Evolutionary conservation across 1,284 basidiomycete species (phyloP), one percentile per base, ranked within the genome.

Genomic region (Ustilago lituana): DNA sequence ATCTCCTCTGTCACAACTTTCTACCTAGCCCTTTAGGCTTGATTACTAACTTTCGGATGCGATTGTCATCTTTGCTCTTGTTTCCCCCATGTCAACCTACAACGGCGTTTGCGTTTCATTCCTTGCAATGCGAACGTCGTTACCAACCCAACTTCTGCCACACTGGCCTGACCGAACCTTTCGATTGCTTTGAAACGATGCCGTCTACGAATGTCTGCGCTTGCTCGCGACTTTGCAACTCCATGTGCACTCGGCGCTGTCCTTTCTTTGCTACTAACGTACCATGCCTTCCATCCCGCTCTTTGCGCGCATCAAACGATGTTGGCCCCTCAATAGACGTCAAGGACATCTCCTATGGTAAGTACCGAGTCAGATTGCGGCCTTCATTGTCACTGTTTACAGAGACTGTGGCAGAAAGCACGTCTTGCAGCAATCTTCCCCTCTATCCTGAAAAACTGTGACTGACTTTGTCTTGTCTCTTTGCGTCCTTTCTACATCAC

Each of bases 261-360:
- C 66, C 31, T 63, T 61, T 54, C 61, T 61, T 41, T 60, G 60
- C 56, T 64, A 54, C 55, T 61, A 24, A 64, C 46, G 10, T 50
- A n/a, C n/a, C n/a, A n/a, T n/a, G n/a, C n/a, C n/a, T n/a, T n/a
- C n/a, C n/a, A n/a, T 14, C 23, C n/a, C 41, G 8, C 32, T 17
- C 31, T 27, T 54, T 39, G 35, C 41, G 22, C 24, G 27, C 31
- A 29, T 24, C 41, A 47, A 47, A 36, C 19, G 15, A 29, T 17
- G 19, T 68, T 52, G 52, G 46, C 51, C 32, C 22, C 27, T 26
- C 40, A 40, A 64, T 85, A 94, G 92, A 94, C 85, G 92, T 94
- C 83, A 94, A 94, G 89, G 92, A 94, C 85, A 92, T 94, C 76
- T 89, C 91, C 69, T 94, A 92, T 84, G 92, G 92, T 93, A 79